These are phyloP conservation scores for Yarrowia porcina DNA, from an alignment of 805 yeast species.

Conservation along the genomic window DNA sequence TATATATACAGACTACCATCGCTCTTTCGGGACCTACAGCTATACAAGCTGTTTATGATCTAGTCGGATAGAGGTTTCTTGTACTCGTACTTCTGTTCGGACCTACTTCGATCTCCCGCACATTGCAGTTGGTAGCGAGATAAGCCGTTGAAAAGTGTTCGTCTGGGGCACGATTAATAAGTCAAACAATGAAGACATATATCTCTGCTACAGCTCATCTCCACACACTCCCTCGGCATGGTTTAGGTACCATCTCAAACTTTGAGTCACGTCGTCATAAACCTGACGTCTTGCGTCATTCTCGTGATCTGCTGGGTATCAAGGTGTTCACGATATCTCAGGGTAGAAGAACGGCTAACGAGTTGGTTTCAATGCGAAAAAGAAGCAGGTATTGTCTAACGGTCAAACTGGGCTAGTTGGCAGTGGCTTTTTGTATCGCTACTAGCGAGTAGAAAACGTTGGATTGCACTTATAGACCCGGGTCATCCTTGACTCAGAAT, in stretches of 20 bases:
- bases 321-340: not conserved
- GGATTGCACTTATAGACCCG: not conserved
- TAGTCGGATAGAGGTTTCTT: no score
- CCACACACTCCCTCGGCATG: constrained; percentile 18
- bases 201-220: not conserved
- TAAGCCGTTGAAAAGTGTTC: not conserved
- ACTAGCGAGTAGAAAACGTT: not conserved
- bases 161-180: not conserved
- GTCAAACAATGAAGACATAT: not conserved
- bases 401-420: no score
- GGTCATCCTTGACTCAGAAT: not conserved
- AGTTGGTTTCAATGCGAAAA: no score
- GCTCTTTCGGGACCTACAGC: no score
- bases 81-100: no score
- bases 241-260: not conserved
- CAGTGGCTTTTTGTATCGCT: no score
- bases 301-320: not conserved
- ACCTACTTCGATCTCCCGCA: no score
- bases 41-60: no score
- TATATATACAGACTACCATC: not conserved
- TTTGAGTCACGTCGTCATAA: constrained; percentile 6
- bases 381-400: no score
- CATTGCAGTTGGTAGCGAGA: no score
- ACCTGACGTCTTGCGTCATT: constrained; percentile 3
- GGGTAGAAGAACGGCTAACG: not conserved